Percentiles rank a stretch among this genome's conserved stretches.
Conservation (phyloP, 768 basidiomycete genomes). For the Psilocybe cyanescens region DNA sequence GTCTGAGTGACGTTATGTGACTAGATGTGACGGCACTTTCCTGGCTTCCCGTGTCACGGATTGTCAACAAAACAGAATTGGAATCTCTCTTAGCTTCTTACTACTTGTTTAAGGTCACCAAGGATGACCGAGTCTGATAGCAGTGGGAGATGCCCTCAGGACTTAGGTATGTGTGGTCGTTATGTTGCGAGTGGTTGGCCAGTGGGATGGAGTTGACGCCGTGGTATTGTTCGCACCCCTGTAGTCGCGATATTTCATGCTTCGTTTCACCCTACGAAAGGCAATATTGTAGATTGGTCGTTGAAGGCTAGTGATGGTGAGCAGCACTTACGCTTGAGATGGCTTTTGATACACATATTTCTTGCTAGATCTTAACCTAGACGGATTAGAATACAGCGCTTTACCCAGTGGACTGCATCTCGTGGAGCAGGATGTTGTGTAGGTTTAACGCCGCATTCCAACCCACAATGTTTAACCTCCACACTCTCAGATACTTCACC, state of each 20-base stretch:
- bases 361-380: slow-evolving; percentile 61
- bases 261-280: slow-evolving; percentile 84
- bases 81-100: background rate
- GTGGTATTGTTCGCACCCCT: too few relatives aligned
- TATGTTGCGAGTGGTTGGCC: too few relatives aligned
- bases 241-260: slow-evolving; percentile 84
- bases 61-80: background rate
- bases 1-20: background rate
- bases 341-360: background rate
- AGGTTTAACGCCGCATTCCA: slow-evolving; percentile 28
- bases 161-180: slow-evolving; percentile 45
- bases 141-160: slow-evolving; percentile 46
- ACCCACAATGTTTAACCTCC: slow-evolving; percentile 1
- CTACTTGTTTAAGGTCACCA: background rate
- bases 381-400: slow-evolving; percentile 78
- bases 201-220: background rate
- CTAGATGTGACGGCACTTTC: background rate
- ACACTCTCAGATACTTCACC: slow-evolving; percentile 62
- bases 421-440: slow-evolving; percentile 82
- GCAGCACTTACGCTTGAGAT: slow-evolving; percentile 11
- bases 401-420: slow-evolving; percentile 84
- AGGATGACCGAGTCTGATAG: slow-evolving; percentile 10
- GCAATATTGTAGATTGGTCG: slow-evolving; percentile 82
- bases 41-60: background rate
- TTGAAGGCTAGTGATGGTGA: slow-evolving; percentile 70